Evolutionary conservation across 139 green algal species (phyloP), one percentile per base, ranked within the genome.

Genomic region (Chlamydomonas eustigma): DNA sequence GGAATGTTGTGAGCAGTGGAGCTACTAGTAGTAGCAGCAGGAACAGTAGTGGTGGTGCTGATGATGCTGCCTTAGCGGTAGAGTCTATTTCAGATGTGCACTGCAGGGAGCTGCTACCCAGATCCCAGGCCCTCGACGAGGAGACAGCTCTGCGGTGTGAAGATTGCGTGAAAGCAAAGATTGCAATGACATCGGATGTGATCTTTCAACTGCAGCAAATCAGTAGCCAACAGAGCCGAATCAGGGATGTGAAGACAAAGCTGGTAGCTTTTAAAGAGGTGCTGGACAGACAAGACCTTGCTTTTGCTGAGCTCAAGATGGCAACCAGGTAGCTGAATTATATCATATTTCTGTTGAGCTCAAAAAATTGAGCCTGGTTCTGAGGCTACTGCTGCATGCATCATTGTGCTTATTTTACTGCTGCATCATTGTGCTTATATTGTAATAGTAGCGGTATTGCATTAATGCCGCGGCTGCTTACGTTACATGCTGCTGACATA

Each of bases 41-140:
- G n/a, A n/a, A n/a, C n/a, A n/a, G n/a, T n/a, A n/a, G n/a, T n/a
- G n/a, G n/a, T n/a, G n/a, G n/a, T n/a, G n/a, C n/a, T 32, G 77
- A 91, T 24, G 91, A 97, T 78, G 82, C 86, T 2, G 86, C 84
- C 36, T 84, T 81, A 4, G 88, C 91, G 35, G 83, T 97, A 70
- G 93, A 97, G 52, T 81, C 86, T 2, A 96, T 97, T 78, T 85
- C 90, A 63, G 83, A 93, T 44, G 79, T 83, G 37, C 92, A 97
- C 71, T 39, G 79, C 18, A 76, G 22, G 1, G 52, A 84, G 64
- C 83, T 95, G 73, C 73, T 97, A 68, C 89, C 91, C 0, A 73
- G 76, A 0, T 52, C 94, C 32, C 69, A 78, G 0, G 76, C 51
- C 6, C 66, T 73, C 18, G 69, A 75, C 37, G 36, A 12, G 24